These are phyloP conservation scores for Botryotinia calthae DNA, from an alignment of 2,329 filamentous ascomycete species.

Conservation along the genomic window DNA sequence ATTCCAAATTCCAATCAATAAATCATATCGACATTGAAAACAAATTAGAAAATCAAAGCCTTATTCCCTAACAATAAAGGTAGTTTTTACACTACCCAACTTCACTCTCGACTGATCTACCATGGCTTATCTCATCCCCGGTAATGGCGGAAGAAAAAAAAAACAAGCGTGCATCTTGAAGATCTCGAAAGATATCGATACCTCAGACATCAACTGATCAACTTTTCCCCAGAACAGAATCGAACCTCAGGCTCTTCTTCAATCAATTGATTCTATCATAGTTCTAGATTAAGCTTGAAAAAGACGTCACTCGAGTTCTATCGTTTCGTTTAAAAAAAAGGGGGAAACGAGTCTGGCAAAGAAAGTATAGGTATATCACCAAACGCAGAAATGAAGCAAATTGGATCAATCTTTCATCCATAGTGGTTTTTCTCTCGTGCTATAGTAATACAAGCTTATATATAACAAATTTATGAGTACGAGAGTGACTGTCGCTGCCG, in stretches of 20 bases:
- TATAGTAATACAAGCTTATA: neutral
- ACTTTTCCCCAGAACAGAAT: neutral
- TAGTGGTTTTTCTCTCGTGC: neutral
- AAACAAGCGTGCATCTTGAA: neutral
- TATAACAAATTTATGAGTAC: conserved; percentile 7
- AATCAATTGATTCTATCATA: neutral
- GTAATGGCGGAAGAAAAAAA: neutral
- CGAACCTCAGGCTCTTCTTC: neutral
- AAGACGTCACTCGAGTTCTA: neutral
- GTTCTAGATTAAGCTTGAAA: neutral
- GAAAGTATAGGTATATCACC: neutral
- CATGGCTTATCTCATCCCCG: neutral
- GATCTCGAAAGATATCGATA: neutral
- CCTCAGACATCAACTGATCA: neutral
- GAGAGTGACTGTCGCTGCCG: neutral
- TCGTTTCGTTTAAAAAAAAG: neutral
- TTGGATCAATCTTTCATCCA: neutral
- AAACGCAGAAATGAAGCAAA: neutral
- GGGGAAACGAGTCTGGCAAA: neutral
- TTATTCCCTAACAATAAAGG: too few species aligned
- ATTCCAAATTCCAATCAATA: too few species aligned
- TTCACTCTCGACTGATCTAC: neutral
- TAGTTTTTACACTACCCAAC: too few species aligned
- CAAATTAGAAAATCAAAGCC: too few species aligned
- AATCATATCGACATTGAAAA: too few species aligned